These are phyloP conservation scores for Cicer yamashitae DNA, from an alignment of 306 rosid genomes.

Conservation along the genomic window DNA sequence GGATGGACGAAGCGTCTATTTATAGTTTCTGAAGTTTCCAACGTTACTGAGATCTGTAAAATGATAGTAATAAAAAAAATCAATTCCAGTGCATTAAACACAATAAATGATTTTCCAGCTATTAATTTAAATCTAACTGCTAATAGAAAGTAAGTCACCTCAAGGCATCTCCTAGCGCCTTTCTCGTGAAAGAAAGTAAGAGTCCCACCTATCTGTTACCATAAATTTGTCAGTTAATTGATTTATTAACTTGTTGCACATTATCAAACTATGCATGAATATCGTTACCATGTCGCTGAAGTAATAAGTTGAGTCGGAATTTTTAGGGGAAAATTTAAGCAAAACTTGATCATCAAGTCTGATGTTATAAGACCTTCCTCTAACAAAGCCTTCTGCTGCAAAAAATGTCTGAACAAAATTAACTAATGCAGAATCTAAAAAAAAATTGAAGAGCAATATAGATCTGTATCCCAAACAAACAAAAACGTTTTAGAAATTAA, in stretches of 20 bases:
- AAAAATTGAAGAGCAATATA: slow-evolving; percentile 22
- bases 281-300: slow-evolving; percentile 85
- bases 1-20: slow-evolving; percentile 79
- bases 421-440: slow-evolving; percentile 48
- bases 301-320: slow-evolving; percentile 87
- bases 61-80: slow-evolving; percentile 1
- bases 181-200: slow-evolving; percentile 90
- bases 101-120: slow-evolving; percentile 4
- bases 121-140: slow-evolving; percentile 35
- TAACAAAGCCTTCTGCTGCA: slow-evolving; percentile 97
- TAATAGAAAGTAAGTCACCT: slow-evolving; percentile 62
- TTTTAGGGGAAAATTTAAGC: slow-evolving; percentile 95
- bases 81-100: slow-evolving; percentile 42
- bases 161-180: slow-evolving; percentile 94
- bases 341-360: slow-evolving; percentile 87
- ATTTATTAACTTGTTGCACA: slow-evolving; percentile 27
- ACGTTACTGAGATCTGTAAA: slow-evolving; percentile 74
- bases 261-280: slow-evolving; percentile 38
- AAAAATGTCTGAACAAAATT: slow-evolving; percentile 63
- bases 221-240: slow-evolving; percentile 33
- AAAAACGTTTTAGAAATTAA: slow-evolving; percentile 35
- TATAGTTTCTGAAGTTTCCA: slow-evolving; percentile 95
- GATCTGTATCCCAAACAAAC: slow-evolving; percentile 8
- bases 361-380: slow-evolving; percentile 98
- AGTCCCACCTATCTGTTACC: slow-evolving; percentile 91